phyloP scores from a whole-genome alignment of 441 rosid genomes.

The Gossypium gossypioides region DNA sequence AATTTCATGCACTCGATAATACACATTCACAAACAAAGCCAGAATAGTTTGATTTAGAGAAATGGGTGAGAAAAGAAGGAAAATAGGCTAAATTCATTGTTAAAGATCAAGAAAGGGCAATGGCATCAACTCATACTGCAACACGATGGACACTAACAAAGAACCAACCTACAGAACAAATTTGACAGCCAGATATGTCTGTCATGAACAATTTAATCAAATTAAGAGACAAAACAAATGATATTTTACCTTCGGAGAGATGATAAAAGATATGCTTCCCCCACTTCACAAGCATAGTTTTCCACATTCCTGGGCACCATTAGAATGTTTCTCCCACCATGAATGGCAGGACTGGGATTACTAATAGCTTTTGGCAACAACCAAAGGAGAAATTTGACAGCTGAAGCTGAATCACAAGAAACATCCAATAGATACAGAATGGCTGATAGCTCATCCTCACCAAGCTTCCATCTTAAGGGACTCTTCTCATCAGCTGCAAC shows the following conservation, averaged over 20 bases:
- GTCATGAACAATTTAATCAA: background rate
- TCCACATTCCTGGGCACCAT: slow-evolving; percentile 58
- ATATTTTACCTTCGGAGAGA: slow-evolving; percentile 67
- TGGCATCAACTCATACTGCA: background rate
- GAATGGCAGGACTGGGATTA: slow-evolving; percentile 50
- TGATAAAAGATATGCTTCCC: slow-evolving; percentile 76
- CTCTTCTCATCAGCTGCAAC: slow-evolving; percentile 55
- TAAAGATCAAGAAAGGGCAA: background rate
- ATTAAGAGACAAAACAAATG: background rate
- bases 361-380: slow-evolving; percentile 68
- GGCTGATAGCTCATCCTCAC: slow-evolving; percentile 81
- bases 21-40: background rate
- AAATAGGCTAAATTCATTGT: background rate
- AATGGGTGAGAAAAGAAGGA: background rate
- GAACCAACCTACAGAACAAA: background rate
- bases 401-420: slow-evolving; percentile 69
- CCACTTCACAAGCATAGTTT: slow-evolving; percentile 62
- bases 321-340: slow-evolving; percentile 60
- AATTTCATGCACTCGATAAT: background rate
- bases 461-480: slow-evolving; percentile 70
- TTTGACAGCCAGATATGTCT: background rate
- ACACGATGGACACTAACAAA: background rate
- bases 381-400: slow-evolving; percentile 80
- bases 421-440: slow-evolving; percentile 74
- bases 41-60: background rate